These are phyloP conservation scores for Tolypocladium nubicola DNA, from an alignment of 2,329 filamentous ascomycete genomes.

Conservation along the genomic window DNA sequence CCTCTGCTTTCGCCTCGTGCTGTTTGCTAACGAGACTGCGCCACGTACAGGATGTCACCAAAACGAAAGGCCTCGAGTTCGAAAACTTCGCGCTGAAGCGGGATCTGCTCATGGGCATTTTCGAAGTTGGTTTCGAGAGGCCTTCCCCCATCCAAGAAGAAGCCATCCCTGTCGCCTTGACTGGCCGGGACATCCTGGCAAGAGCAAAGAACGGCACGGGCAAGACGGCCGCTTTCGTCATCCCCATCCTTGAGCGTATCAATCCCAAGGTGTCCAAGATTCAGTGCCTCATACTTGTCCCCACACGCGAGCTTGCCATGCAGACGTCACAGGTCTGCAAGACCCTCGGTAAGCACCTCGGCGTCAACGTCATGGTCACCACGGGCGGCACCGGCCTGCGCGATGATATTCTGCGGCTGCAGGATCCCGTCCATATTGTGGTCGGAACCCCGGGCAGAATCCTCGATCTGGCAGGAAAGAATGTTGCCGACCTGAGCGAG, in stretches of 20 bases:
- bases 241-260: slow-evolving; percentile 88
- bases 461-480: slow-evolving; percentile 90
- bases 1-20: slow-evolving; percentile 2
- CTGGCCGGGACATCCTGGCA: slow-evolving; percentile 88
- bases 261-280: slow-evolving; percentile 96
- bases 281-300: slow-evolving; percentile 91
- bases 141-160: slow-evolving; percentile 99
- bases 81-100: slow-evolving; percentile 95
- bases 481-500: slow-evolving; percentile 88
- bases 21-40: not conserved
- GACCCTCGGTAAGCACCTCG: slow-evolving; percentile 91
- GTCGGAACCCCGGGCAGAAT: slow-evolving; percentile 96
- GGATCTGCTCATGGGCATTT: slow-evolving; percentile 96
- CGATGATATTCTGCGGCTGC: slow-evolving; percentile 91
- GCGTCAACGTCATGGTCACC: slow-evolving; percentile 98
- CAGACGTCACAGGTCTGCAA: slow-evolving; percentile 99
- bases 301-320: slow-evolving; percentile 90
- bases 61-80: slow-evolving; percentile 94
- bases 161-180: slow-evolving; percentile 91
- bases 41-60: slow-evolving; percentile 76
- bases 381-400: slow-evolving; percentile 91
- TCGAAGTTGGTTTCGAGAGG: slow-evolving; percentile 97
- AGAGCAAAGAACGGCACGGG: slow-evolving; percentile 97
- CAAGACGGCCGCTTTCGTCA: slow-evolving; percentile 96
- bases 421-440: slow-evolving; percentile 92